A percentile compares a stretch with the other conserved stretches of the same genome.
Evolutionary conservation across 2,329 filamentous ascomycete species (phyloP).

Genomic region (Cercospora berteroae): DNA sequence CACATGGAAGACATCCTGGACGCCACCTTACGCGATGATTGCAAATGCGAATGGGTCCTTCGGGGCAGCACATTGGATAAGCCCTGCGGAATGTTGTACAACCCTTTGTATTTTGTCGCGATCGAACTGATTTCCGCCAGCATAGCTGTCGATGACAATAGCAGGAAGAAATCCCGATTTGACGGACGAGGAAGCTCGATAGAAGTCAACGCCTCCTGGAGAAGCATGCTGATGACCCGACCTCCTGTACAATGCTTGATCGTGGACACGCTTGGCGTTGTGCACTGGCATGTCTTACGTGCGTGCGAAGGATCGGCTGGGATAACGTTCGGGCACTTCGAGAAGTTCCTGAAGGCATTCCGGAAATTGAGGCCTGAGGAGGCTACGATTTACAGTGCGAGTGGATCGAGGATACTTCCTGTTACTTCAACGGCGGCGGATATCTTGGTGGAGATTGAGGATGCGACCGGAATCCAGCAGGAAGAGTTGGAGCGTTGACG

Average conservation of each 20-base stretch:
- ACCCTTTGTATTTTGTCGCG: neutral
- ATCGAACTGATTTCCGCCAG: neutral
- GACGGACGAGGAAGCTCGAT: neutral
- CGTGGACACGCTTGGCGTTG: neutral
- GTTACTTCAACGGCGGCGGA: neutral
- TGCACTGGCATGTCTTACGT: neutral
- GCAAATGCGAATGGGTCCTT: neutral
- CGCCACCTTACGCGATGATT: neutral
- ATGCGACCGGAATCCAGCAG: neutral
- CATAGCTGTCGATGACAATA: too few species aligned
- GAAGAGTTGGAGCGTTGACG: neutral
- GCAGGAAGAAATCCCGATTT: neutral
- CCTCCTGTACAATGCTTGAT: neutral
- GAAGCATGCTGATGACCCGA: neutral
- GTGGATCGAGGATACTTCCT: neutral
- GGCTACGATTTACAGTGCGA: neutral
- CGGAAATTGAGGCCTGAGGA: neutral
- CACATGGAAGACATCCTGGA: neutral
- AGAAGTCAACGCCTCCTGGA: neutral
- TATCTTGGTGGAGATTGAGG: neutral
- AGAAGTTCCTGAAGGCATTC: neutral
- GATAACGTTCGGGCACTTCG: neutral
- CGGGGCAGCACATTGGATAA: neutral
- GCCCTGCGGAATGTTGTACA: neutral
- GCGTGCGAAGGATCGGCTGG: neutral